These are phyloP conservation scores for Ophiostoma novo-ulmi DNA, from an alignment of 2,329 filamentous ascomycete species.

Conservation along the genomic window DNA sequence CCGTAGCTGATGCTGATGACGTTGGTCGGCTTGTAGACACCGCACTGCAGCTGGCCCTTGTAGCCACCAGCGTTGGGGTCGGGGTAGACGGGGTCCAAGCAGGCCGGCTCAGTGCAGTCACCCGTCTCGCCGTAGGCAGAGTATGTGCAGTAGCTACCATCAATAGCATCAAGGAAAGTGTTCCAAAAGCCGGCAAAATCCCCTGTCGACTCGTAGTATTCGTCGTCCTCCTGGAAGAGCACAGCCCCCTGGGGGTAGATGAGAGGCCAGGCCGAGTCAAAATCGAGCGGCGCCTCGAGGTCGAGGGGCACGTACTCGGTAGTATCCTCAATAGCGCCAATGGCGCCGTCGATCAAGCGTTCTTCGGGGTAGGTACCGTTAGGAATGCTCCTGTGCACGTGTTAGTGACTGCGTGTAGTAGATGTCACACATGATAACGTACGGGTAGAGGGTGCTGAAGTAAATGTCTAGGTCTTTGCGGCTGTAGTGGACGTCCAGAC, in stretches of 20 bases:
- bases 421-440: conserved; percentile 7
- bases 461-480: conserved; percentile 28
- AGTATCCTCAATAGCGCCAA: conserved; percentile 21
- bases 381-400: conserved; percentile 12
- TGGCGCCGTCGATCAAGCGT: conserved; percentile 20
- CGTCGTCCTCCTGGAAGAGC: conserved; percentile 30
- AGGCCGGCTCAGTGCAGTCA: conserved; percentile 34
- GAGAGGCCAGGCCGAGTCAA: conserved; percentile 43
- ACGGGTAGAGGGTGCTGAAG: conserved; percentile 28
- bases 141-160: conserved; percentile 47
- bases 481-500: conserved; percentile 27
- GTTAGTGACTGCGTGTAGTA: not conserved
- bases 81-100: conserved; percentile 45
- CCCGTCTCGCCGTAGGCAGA: conserved; percentile 43
- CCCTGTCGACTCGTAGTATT: conserved; percentile 28
- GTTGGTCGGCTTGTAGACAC: conserved; percentile 38
- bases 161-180: conserved; percentile 45
- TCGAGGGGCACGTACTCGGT: conserved; percentile 30
- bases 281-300: conserved; percentile 43
- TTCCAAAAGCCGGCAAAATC: conserved; percentile 20
- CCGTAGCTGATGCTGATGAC: conserved; percentile 53
- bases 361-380: conserved; percentile 29
- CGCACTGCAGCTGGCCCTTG: conserved; percentile 38
- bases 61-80: conserved; percentile 43
- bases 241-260: conserved; percentile 46